Conservation (phyloP, 371 early-diverging fungal genomes). For the Lichtheimia hyalospora region DNA sequence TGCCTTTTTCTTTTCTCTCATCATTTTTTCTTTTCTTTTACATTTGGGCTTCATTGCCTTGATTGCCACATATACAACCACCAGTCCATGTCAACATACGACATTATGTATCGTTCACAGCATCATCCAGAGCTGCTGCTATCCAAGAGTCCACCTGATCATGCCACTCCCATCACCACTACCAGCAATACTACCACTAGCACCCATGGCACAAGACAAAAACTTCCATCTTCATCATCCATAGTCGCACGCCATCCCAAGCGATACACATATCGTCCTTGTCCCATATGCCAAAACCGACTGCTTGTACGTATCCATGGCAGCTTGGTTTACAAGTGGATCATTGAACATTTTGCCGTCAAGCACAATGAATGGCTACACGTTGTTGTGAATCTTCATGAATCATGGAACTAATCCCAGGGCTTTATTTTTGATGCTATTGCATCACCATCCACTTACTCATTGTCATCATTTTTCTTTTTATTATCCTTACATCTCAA, state of each 20-base stretch:
- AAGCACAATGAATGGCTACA: conserved; percentile 51
- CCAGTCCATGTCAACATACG: neutral
- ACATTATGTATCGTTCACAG: conserved; percentile 4
- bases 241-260: neutral
- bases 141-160: conserved; percentile 4
- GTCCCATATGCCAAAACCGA: conserved; percentile 51
- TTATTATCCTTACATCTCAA: conserved; percentile 1
- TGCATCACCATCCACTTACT: neutral
- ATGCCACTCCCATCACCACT: neutral
- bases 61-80: neutral
- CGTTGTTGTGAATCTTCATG: conserved; percentile 48
- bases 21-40: neutral
- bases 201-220: neutral
- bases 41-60: neutral
- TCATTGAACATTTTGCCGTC: conserved; percentile 44
- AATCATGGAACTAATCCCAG: conserved; percentile 5
- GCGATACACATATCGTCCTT: conserved; percentile 42
- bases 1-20: neutral
- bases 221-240: conserved; percentile 1
- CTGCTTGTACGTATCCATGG: conserved; percentile 49
- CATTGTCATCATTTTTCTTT: neutral
- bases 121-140: conserved; percentile 9
- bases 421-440: neutral
- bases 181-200: neutral
- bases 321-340: conserved; percentile 50